Evolutionary conservation across 1,284 basidiomycete genomes (phyloP).

Genomic region (Wallemia hederae): DNA sequence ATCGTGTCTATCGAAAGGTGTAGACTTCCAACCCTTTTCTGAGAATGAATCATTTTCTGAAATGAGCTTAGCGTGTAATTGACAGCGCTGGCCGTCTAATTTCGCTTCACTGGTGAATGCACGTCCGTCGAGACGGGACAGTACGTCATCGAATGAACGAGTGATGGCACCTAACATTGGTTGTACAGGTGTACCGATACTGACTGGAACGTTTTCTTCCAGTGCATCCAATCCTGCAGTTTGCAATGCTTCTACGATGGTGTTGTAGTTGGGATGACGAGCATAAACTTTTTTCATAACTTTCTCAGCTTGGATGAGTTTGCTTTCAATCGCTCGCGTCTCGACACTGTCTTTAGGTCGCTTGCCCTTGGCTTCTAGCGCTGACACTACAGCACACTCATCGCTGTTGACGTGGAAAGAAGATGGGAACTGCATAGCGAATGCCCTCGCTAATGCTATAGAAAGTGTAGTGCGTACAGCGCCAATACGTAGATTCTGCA

Average conservation of each 20-base stretch:
- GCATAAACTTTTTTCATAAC: conserved; percentile 15
- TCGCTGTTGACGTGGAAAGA: not conserved
- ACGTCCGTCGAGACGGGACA: conserved; percentile 11
- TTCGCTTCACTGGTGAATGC: conserved; percentile 16
- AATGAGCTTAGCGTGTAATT: conserved; percentile 13
- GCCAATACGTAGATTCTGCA: conserved; percentile 16
- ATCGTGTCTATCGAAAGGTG: too few species aligned
- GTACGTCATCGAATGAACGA: conserved; percentile 15
- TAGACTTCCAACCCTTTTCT: not conserved
- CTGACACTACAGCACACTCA: conserved; percentile 1
- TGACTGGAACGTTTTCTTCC: conserved; percentile 13
- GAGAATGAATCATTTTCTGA: not conserved
- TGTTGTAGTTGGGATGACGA: conserved; percentile 16
- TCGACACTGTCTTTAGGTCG: too few species aligned
- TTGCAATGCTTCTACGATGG: conserved; percentile 12
- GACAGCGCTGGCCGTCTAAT: conserved; percentile 18
- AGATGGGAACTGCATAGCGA: conserved; percentile 3
- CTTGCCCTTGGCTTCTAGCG: too few species aligned
- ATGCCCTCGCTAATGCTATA: conserved; percentile 14
- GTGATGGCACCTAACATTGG: conserved; percentile 19
- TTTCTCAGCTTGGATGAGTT: conserved; percentile 11
- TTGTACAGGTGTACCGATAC: conserved; percentile 16
- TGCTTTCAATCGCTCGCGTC: conserved; percentile 1
- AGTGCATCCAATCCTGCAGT: conserved; percentile 9
- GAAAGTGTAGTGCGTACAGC: conserved; percentile 17